A percentile compares a stretch with the other conserved stretches of the same genome.
phyloP scores from a whole-genome alignment of 2,329 filamentous ascomycete genomes.

The Chrysosporium keratinophilum region DNA sequence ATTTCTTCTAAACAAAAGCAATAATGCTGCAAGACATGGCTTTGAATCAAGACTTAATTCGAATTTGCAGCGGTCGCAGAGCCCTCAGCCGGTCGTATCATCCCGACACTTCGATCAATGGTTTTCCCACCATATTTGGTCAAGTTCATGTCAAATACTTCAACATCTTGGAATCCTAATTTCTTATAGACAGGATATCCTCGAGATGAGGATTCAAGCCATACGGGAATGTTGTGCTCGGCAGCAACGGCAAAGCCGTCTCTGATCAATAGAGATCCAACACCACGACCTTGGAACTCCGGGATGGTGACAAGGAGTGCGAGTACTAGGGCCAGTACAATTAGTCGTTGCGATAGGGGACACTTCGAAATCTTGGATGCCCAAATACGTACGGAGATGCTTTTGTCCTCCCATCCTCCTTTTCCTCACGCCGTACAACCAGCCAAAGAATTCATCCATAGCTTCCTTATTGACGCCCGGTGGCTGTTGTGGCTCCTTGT shows the following conservation, averaged over 20 bases:
- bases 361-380: neutral
- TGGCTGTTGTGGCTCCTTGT: constrained; percentile 2
- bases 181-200: constrained; percentile 23
- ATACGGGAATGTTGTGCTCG: constrained; percentile 18
- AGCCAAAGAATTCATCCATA: constrained; percentile 14
- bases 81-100: constrained; percentile 2
- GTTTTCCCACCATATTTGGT: constrained; percentile 16
- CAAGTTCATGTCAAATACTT: constrained; percentile 13
- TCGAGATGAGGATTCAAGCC: constrained; percentile 21
- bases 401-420: constrained; percentile 13
- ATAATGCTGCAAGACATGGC: no score
- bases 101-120: constrained; percentile 12
- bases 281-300: constrained; percentile 21
- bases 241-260: constrained; percentile 20
- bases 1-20: no score
- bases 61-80: neutral
- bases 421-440: constrained; percentile 12
- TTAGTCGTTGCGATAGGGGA: neutral
- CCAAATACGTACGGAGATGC: constrained; percentile 14
- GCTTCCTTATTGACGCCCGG: constrained; percentile 13
- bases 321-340: constrained; percentile 21
- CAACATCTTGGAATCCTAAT: constrained; percentile 23
- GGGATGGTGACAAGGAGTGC: constrained; percentile 27
- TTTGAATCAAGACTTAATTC: no score
- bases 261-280: constrained; percentile 22